Evolutionary conservation across 1,284 basidiomycete species (phyloP), one percentile per base, ranked within the genome.

Genomic region (Naganishia albida): DNA sequence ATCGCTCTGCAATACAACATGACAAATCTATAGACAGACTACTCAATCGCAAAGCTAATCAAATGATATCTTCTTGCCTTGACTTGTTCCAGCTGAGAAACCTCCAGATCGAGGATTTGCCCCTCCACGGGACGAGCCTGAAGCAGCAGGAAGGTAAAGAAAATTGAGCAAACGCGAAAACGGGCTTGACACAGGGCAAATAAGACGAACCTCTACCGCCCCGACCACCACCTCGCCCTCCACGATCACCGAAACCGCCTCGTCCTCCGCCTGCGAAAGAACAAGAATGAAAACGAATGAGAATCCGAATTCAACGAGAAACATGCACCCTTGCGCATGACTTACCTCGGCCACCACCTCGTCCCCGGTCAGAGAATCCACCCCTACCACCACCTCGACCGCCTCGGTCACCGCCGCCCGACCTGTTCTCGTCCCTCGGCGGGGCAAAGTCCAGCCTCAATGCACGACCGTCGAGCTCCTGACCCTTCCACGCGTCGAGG

Each of bases 361-460:
- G 68, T 50, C 74, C 68, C 26, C 75, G 72, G 52, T 75, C 75
- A 23, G 73, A 75, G 63, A 72, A 63, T 8, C 74, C 71, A 56
- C 71, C 68, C 49, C 71, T 65, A 28, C 73, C 67, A 30, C 75
- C 73, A 13, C 46, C 20, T 30, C 74, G 68, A 48, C 74, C 76
- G 60, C 79, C 72, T 16, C 80, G 72, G 46, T 80, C 81, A 64
- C 82, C 79, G 52, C 82, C 77, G 49, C 83, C 84, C 46, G 85
- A 85, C 65, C 84, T 85, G 67, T 80, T 81, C 66, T 81, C 80
- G 71, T 88, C 87, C 73, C 92, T 85, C 8, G 94, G 93, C 70
- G 90, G 89, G 34, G 92, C 92, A 80, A 85, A 98, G 82, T 99
- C 95, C 56, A 98, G 79, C 67, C 95, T 85, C 69, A 96, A 81